Base-by-base conservation (phyloP, 352 stramenopile genomes). In the Phytophthora tubulina region DNA sequence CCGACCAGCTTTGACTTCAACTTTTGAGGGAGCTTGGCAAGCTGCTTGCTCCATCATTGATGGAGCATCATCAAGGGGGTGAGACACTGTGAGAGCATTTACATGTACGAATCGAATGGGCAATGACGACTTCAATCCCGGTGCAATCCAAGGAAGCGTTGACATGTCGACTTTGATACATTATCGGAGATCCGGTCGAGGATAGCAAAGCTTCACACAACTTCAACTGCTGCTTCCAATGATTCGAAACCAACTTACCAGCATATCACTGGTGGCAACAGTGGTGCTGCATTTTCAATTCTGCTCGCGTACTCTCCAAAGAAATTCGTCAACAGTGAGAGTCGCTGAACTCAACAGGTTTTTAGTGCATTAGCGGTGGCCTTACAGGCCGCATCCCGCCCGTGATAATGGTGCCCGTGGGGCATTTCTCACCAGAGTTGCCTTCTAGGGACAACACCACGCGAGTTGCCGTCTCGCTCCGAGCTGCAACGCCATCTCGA, bases 401-500 rank as follows among this genome's bases (percentile, higher is more conserved):
- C 11, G 62, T 76, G 54, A 82, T 82, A 41, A 82, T 32, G 36
- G 73, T 76, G 4, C 74, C 63, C 32, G 55, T 79, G 17, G 58
- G 60, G 48, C 67, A 76, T 21, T 85, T 85, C 30, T 77, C 73
- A 32, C 78, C 78, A 11, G 70, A 79, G 27, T 85, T 85, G 3
- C 78, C 78, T 60, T 82, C 78, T 33, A 85, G 31, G 11, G 67
- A 70, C 54, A 85, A 8, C 3, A 67, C 49, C 3, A 76, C 45
- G 21, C 65, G 59, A 52, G 67, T 35, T 52, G 61, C 59, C 31
- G 32, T 67, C 13, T 75, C 63, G 5, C 56, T 70, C 21, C 71
- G 63, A 52, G 57, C 54, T 21, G 63, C 57, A 35, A 76, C 72
- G 6, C 79, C 84, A 49, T 94, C 85, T 54, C 81, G 81, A 15